A percentile compares a stretch with the other conserved stretches of the same genome.
Conservation (phyloP, 805 yeast species). For the Torulaspora delbrueckii region DNA sequence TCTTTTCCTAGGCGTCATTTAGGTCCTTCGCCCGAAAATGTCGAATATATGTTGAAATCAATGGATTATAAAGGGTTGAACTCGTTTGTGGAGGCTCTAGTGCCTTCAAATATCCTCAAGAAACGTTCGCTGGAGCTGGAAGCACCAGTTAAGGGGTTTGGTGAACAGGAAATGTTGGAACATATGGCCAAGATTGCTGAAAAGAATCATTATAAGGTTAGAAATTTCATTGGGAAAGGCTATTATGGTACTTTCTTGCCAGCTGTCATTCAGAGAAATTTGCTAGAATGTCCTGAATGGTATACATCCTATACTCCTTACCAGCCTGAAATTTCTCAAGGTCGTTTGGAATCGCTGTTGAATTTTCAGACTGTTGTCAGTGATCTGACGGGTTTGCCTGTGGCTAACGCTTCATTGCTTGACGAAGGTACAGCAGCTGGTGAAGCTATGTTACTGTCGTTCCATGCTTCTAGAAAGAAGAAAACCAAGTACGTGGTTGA, state of each 20-base stretch:
- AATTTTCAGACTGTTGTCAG: constrained; percentile 90
- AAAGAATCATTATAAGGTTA: constrained; percentile 61
- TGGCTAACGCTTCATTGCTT: constrained; percentile 88
- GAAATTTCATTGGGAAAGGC: constrained; percentile 87
- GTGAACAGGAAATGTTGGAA: constrained; percentile 75
- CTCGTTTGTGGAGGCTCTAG: constrained; percentile 63
- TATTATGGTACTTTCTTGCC: constrained; percentile 89
- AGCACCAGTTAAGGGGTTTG: constrained; percentile 64
- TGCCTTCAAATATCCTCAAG: constrained; percentile 71
- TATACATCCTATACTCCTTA: constrained; percentile 98
- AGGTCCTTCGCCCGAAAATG: constrained; percentile 69
- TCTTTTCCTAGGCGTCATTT: constrained; percentile 87
- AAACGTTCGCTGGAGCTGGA: constrained; percentile 59
- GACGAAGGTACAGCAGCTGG: constrained; percentile 98
- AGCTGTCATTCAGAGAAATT: constrained; percentile 86
- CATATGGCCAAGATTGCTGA: constrained; percentile 65
- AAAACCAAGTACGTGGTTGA: constrained; percentile 68
- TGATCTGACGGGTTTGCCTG: constrained; percentile 89
- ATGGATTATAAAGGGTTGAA: constrained; percentile 66
- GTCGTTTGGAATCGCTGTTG: constrained; percentile 82
- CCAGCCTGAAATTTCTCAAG: constrained; percentile 97
- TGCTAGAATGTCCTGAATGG: constrained; percentile 95
- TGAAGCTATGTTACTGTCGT: constrained; percentile 89
- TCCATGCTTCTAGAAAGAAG: constrained; percentile 61
- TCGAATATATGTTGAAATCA: constrained; percentile 56